These are phyloP conservation scores for Tulasnella sp. DNA, from an alignment of 768 basidiomycete species.

Conservation along the genomic window DNA sequence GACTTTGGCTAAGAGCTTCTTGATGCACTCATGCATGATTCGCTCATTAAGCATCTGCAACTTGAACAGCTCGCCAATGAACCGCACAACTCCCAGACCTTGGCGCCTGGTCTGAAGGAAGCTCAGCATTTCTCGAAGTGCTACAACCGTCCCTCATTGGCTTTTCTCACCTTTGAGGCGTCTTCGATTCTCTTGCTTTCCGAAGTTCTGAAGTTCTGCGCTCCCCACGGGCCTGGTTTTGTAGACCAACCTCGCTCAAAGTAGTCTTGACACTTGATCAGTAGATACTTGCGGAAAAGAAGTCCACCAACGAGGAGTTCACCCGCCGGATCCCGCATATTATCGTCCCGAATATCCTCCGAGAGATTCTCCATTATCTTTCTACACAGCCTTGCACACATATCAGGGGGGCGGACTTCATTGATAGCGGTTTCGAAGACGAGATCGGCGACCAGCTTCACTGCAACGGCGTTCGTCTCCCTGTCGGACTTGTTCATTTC, in stretches of 20 bases:
- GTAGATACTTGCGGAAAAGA: conserved; percentile 92
- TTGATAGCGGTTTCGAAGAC: conserved; percentile 98
- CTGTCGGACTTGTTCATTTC: conserved; percentile 94
- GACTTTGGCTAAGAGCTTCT: conserved; percentile 89
- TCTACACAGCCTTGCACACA: conserved; percentile 93
- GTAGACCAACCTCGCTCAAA: conserved; percentile 94
- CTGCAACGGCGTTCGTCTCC: conserved; percentile 88
- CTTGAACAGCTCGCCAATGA: conserved; percentile 98
- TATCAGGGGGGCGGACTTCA: conserved; percentile 92
- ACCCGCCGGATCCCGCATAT: conserved; percentile 74
- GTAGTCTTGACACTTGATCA: conserved; percentile 96
- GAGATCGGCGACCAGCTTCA: conserved; percentile 92
- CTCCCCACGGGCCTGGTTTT: conserved; percentile 82
- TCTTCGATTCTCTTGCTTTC: conserved; percentile 42
- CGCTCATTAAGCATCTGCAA: conserved; percentile 96
- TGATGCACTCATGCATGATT: conserved; percentile 98
- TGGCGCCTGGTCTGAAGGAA: conserved; percentile 93
- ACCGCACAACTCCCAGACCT: conserved; percentile 93
- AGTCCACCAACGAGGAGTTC: conserved; percentile 90
- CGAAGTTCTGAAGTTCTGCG: conserved; percentile 48
- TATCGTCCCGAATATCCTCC: conserved; percentile 81
- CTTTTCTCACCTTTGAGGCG: conserved; percentile 42
- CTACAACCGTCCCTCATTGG: conserved; percentile 64
- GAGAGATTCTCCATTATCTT: conserved; percentile 96
- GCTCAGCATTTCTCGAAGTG: conserved; percentile 95